Base-by-base conservation (phyloP, 2,329 filamentous ascomycete species). In the Colletotrichum eleusines region DNA sequence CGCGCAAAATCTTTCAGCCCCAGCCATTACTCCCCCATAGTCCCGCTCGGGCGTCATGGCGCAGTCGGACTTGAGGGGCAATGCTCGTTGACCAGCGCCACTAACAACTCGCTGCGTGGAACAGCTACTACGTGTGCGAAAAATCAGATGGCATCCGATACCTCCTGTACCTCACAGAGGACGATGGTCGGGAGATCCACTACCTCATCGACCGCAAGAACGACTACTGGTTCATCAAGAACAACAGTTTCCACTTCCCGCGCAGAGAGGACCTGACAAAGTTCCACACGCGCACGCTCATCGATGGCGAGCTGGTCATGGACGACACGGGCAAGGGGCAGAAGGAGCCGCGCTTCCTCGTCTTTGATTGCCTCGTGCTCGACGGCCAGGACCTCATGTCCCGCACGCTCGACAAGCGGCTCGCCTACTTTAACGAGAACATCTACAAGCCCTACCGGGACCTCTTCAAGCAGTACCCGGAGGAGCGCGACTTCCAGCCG, bases 181-280 rank as follows among this genome's bases (percentile, higher is more conserved):
- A 92, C 78, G 87, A 90, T 51, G 84, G 84, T 64, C 74, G 78
- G 59, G 94, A 97, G 79, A 88, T 91, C 31, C 93, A 96, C 78
- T 98, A 97, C 83, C 87, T 99, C 67, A 97, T 99, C 82, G 95
- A 99, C 83, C 94, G 96, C 78, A 97, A 95, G 83, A 98, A 99
- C 83, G 94, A 98, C 80, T 99, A 96, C 85, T 97, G 95, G 88
- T 94, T 88, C 77, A 89, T 98, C 72, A 88, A 89, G 38, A 86
- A 88, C 72, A 84, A 84, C 63, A 87, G 84, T 67, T 87, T 98
- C 31, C 94, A 97, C 80, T 95, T 98, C 75, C 96, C 96, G 0
- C 84, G 92, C 28, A 89, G 89, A 46, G 84, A 88, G 53, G 87
- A 92, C 74, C 86, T 88, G 14, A 81, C 85, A 53, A 86, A 84